Evolutionary conservation across 2,329 filamentous ascomycete genomes (phyloP).

Genomic region (Penicillium sp.): DNA sequence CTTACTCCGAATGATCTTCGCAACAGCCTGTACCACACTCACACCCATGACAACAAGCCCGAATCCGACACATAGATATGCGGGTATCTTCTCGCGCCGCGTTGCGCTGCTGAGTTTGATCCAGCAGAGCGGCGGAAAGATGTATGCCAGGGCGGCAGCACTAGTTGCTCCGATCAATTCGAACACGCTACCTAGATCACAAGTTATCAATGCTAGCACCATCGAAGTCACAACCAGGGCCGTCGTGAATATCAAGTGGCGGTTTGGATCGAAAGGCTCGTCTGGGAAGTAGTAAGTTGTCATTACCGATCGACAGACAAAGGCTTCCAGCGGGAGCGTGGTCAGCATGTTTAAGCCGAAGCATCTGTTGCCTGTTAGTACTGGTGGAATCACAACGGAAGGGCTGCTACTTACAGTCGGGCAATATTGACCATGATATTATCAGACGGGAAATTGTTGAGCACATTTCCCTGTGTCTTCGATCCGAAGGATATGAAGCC

Average conservation of each 20-base stretch:
- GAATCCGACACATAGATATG: constrained; percentile 68
- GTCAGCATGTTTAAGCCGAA: constrained; percentile 99
- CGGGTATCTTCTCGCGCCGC: constrained; percentile 68
- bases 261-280: constrained; percentile 72
- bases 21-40: constrained; percentile 66
- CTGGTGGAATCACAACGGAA: not conserved
- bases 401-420: constrained; percentile 54
- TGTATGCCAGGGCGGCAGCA: constrained; percentile 90
- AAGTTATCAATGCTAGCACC: constrained; percentile 73
- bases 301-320: constrained; percentile 97
- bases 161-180: constrained; percentile 94
- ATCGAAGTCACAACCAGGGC: constrained; percentile 74
- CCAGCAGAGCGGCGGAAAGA: constrained; percentile 89
- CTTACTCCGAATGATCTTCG: constrained; percentile 57
- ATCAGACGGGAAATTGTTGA: constrained; percentile 92
- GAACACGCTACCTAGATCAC: constrained; percentile 89
- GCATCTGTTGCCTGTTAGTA: constrained; percentile 49
- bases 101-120: constrained; percentile 79
- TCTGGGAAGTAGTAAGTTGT: constrained; percentile 71
- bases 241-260: constrained; percentile 83
- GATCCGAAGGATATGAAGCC: constrained; percentile 93
- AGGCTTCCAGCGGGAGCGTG: constrained; percentile 90
- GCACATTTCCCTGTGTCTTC: constrained; percentile 85
- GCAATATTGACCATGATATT: constrained; percentile 94
- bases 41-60: constrained; percentile 76